Evolutionary conservation across 1,139 yeast species (phyloP).

Genomic region (Candida glucosophila): DNA sequence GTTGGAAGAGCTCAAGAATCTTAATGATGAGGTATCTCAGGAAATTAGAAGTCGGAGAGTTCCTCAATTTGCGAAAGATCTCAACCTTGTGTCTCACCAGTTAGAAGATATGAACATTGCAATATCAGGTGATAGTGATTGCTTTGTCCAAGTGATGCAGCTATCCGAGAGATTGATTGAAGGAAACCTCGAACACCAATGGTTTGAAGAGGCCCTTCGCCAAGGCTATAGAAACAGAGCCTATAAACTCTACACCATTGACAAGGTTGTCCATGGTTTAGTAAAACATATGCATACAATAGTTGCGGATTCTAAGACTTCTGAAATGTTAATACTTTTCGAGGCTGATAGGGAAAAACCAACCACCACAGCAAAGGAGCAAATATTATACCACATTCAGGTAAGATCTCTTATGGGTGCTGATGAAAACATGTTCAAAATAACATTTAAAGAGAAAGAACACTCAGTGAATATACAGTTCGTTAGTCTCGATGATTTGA

Average conservation of each 20-base stretch:
- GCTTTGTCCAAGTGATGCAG: constrained; percentile 68
- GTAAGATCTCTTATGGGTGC: constrained; percentile 73
- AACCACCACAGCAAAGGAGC: constrained; percentile 73
- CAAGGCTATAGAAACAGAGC: constrained; percentile 94
- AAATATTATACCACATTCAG: constrained; percentile 82
- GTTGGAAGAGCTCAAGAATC: constrained; percentile 62
- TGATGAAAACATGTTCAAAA: constrained; percentile 89
- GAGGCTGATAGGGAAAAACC: constrained; percentile 67
- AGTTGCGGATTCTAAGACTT: constrained; percentile 71
- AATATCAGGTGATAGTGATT: constrained; percentile 57
- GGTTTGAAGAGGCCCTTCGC: constrained; percentile 92
- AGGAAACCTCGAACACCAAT: constrained; percentile 87
- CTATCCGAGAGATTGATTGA: constrained; percentile 74
- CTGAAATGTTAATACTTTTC: constrained; percentile 73
- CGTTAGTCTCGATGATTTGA: constrained; percentile 79
- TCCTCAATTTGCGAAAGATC: constrained; percentile 83
- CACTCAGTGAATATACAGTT: constrained; percentile 66
- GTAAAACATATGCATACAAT: constrained; percentile 82
- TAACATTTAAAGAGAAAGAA: constrained; percentile 53
- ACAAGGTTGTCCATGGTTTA: constrained; percentile 83
- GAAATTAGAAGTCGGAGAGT: constrained; percentile 60
- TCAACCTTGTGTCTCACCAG: constrained; percentile 75
- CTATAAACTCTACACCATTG: constrained; percentile 84
- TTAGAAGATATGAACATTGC: constrained; percentile 73
- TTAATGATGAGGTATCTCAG: constrained; percentile 57